phyloP scores from a whole-genome alignment of 2,329 filamentous ascomycete species.

The Coniochaeta sp. region DNA sequence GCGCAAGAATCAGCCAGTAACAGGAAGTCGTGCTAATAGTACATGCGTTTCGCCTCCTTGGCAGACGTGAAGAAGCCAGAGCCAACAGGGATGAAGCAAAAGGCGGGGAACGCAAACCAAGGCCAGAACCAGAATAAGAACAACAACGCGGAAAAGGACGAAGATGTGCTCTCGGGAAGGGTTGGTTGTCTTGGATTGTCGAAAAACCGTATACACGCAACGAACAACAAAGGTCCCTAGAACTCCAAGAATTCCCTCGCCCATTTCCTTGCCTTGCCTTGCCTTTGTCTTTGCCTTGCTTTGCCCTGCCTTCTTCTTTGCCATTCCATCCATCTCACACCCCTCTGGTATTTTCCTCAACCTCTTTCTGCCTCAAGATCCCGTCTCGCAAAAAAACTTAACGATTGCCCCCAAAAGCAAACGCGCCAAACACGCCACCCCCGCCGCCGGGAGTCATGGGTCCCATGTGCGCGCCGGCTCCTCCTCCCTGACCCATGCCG shows the following conservation, averaged over 20 bases:
- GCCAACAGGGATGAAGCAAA: background rate
- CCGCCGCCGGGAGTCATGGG: constrained; percentile 73
- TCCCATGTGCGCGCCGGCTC: constrained; percentile 37
- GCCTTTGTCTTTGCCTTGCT: background rate
- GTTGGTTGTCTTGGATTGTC: background rate
- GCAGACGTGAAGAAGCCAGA: background rate
- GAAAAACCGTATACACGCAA: background rate
- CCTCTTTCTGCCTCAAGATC: background rate
- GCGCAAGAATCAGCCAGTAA: background rate
- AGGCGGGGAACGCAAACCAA: background rate
- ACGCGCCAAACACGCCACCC: constrained; percentile 69
- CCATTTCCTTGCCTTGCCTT: background rate
- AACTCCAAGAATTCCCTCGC: background rate
- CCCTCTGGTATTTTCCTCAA: background rate
- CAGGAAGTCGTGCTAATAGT: background rate
- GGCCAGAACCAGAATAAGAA: too few species aligned
- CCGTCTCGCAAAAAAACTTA: background rate
- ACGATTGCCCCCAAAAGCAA: constrained; percentile 39
- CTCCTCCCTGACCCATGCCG: constrained; percentile 30
- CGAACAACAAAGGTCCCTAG: background rate
- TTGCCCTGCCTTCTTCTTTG: background rate
- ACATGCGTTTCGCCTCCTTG: background rate
- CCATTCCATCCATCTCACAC: background rate
- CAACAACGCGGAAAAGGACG: too few species aligned
- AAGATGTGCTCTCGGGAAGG: too few species aligned